phyloP scores from a whole-genome alignment of 805 yeast genomes.

The Candida taoyuanica region DNA sequence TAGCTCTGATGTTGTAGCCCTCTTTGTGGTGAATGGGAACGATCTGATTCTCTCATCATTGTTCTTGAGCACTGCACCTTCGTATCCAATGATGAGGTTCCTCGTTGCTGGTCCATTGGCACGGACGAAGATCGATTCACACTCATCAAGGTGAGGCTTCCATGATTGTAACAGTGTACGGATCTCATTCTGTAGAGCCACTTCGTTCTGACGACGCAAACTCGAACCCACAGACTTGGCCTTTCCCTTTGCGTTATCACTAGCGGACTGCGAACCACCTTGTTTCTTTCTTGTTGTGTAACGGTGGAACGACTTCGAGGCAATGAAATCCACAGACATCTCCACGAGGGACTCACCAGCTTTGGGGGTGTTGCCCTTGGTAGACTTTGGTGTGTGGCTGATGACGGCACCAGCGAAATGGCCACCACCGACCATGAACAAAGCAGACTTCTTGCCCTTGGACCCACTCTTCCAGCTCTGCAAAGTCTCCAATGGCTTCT shows the following conservation, averaged over 20 bases:
- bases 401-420: slow-evolving; percentile 96
- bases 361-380: slow-evolving; percentile 51
- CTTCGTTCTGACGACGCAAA: slow-evolving; percentile 85
- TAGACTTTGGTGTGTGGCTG: slow-evolving; percentile 57
- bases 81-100: slow-evolving; percentile 62
- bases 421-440: slow-evolving; percentile 96
- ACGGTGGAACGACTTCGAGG: slow-evolving; percentile 85
- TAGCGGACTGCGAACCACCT: slow-evolving; percentile 94
- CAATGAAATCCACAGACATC: slow-evolving; percentile 61
- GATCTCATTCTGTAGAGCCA: slow-evolving; percentile 75
- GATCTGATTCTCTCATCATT: slow-evolving; percentile 59
- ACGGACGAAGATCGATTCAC: slow-evolving; percentile 69
- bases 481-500: slow-evolving; percentile 49
- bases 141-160: slow-evolving; percentile 53
- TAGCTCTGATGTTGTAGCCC: slow-evolving; percentile 80
- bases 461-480: slow-evolving; percentile 30
- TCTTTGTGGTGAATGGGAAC: slow-evolving; percentile 85
- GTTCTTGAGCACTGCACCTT: slow-evolving; percentile 45
- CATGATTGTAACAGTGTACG: slow-evolving; percentile 61
- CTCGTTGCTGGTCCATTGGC: slow-evolving; percentile 73
- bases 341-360: slow-evolving; percentile 46
- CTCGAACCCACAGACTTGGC: slow-evolving; percentile 95
- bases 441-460: slow-evolving; percentile 55
- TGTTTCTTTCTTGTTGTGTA: slow-evolving; percentile 96
- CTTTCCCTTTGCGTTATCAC: slow-evolving; percentile 88